Evolutionary conservation across 192 early-diverging fungal genomes (phyloP), one percentile per base, ranked within the genome.

Genomic region (Coemansia sp.): DNA sequence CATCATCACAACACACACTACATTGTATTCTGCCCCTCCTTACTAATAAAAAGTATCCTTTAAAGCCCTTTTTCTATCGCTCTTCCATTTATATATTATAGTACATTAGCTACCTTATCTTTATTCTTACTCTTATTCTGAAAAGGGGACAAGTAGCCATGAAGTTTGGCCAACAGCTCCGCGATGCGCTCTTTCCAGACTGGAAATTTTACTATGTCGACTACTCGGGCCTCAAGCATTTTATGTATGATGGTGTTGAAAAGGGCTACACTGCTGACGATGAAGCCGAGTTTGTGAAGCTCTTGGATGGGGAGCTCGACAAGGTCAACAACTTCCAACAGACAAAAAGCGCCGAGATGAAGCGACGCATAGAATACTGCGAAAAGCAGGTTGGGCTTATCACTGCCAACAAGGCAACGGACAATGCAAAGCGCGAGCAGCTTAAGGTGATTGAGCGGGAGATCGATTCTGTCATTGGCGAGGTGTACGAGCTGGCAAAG

Each of bases 91-190:
- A 26, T 26, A 26, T 26, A 26, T 26, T 26, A 26, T 26, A 26
- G 26, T 26, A 54, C 52, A 54, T 54, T 13, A 9, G 4, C 11
- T 8, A 54, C 52, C 45, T 47, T 54, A 21, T 45, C 56, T 13
- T 47, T 49, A 26, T 26, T 26, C 26, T 26, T 26, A 26, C 3
- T 26, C 26, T 26, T 26, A 26, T 42, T n/a, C 26, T 40, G 23
- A 50, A 32, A 40, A 13, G 38, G 26, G 26, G 26, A 26, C 26
- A 26, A 26, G 26, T 26, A 58, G 61, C 43, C 53, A 96, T 96
- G 94, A 96, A 96, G 86, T 96, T 95, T 86, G 94, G 94, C 39
- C 89, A 89, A 63, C 92, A 93, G 72, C 85, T 96, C 40, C 86
- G 88, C 64, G 89, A 89, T 39, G 87, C 88, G 38, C 86, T 94